Evolutionary conservation across 805 yeast species (phyloP), one percentile per base, ranked within the genome.

Genomic region (Ascoidea rubescens): DNA sequence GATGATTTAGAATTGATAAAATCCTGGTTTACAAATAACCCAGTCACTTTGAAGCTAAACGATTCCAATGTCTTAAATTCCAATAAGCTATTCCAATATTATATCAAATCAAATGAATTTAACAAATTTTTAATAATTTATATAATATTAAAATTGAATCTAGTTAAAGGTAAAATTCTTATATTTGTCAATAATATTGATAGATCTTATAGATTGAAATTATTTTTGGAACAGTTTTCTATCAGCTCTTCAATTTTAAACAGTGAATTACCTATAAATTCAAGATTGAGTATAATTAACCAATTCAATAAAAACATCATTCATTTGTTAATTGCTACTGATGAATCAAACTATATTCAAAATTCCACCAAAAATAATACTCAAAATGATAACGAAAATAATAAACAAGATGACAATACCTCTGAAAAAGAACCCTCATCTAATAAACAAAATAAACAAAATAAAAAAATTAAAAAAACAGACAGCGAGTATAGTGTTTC

Each of bases 191-290:
- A 93, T 65, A 85, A 86, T 61, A 86, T 91, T 57, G 98, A 93
- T 63, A 82, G 99, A 70, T 96, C 97, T 45, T 93, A 91, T 70
- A 79, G 96, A 63, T 74, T 93, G 58, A 89, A 88, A 63, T 71
- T 93, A 56, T 95, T 90, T 59, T 70, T 93, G 57, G 96, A 90
- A 66, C 97, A 93, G 68, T 93, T 93, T 63, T 99, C 99, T 56
- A 79, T 93, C 55, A 83, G 80, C 58, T 75, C 93, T 52, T 86
- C 96, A 69, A 84, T 93, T 33, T 73, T 93, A 54, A 93, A 93
- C 65, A 82, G 95, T 58, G 99, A 93, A 64, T 73, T 93, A 51
- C 99, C 99, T 14, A 73, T 88, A 12, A 89, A 90, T 60, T 90
- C 98, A 0, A 78, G 99, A 62, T 74, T 91, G 56, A 98, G 93